A percentile compares a stretch with the other conserved stretches of the same genome.
Conservation (phyloP, 768 basidiomycete genomes). For the Leccinum broughii region DNA sequence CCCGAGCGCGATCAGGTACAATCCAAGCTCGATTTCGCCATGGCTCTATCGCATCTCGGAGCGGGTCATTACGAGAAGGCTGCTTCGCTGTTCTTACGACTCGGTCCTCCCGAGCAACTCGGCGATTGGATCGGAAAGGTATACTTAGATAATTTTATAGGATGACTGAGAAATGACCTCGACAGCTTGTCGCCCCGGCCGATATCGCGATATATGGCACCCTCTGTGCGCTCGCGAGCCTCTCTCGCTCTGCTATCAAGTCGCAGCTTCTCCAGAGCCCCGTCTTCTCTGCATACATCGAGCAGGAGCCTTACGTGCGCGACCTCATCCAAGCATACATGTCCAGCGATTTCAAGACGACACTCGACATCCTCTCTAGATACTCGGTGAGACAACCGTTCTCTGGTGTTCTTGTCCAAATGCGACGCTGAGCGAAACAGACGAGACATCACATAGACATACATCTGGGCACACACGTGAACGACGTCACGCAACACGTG, state of each 20-base stretch:
- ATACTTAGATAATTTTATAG: background rate
- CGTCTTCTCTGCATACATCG: constrained; percentile 72
- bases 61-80: constrained; percentile 79
- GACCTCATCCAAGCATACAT: constrained; percentile 87
- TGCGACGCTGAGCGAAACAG: constrained; percentile 37
- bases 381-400: constrained; percentile 55
- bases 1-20: constrained; percentile 65
- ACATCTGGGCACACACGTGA: constrained; percentile 70
- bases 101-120: constrained; percentile 64
- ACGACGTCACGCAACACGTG: constrained; percentile 65
- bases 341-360: constrained; percentile 81
- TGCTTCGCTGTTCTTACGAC: constrained; percentile 66
- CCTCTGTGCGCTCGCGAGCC: constrained; percentile 78
- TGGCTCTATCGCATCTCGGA: constrained; percentile 73
- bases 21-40: constrained; percentile 80
- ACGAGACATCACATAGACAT: constrained; percentile 77
- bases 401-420: background rate
- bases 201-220: constrained; percentile 90
- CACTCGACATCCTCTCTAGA: constrained; percentile 69
- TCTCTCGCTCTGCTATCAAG: constrained; percentile 71
- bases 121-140: constrained; percentile 79
- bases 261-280: constrained; percentile 65
- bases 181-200: constrained; percentile 65
- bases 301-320: constrained; percentile 83
- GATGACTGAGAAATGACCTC: background rate